Base-by-base conservation (phyloP, 441 rosid species). In the Gossypium lobatum region DNA sequence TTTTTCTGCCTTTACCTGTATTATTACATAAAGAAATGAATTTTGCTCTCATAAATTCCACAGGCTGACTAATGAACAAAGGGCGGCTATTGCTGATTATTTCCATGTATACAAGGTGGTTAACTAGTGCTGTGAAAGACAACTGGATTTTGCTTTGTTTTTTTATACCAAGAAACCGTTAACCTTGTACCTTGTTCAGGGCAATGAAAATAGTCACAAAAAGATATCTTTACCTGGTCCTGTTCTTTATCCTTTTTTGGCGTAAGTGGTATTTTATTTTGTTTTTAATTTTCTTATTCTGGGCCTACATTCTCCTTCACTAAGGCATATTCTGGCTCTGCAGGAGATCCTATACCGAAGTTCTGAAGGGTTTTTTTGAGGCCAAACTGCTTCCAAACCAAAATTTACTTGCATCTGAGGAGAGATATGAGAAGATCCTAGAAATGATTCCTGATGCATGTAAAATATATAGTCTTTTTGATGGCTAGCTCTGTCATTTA, bases 311-410 rank as follows among this genome's bases (percentile, higher is more conserved):
- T 52, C 34, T 54, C 70, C 73, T 77, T 57, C 73, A 58, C 78
- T 81, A 68, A 79, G 17, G 64, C 34, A 26, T 48, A 25, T 66
- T 59, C 10, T 64, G 21, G 6, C 46, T 54, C 55, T 87, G 71
- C 95, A 91, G 99, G 93, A 91, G 96, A 84, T 89, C 96, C 6
- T 93, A 93, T 73, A 77, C 85, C 66, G 92, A 93, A 79, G 92
- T 87, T 71, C 89, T 95, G 28, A 85, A 79, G 85, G 84, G 78
- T 62, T 85, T 82, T 81, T 93, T 91, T 61, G 99, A 93, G 93
- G 81, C 73, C 62, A 88, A 85, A 72, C 69, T 93, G 83, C 95
- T 90, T 75, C 74, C 81, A 48, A 82, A 63, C 78, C 97, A 91
- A 85, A 85, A 82, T 60, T 66, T 91, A 52, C 85, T 95, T 77